Evolutionary conservation across 2,329 filamentous ascomycete species (phyloP).

Genomic region (Ophiostoma himal-ulmi): DNA sequence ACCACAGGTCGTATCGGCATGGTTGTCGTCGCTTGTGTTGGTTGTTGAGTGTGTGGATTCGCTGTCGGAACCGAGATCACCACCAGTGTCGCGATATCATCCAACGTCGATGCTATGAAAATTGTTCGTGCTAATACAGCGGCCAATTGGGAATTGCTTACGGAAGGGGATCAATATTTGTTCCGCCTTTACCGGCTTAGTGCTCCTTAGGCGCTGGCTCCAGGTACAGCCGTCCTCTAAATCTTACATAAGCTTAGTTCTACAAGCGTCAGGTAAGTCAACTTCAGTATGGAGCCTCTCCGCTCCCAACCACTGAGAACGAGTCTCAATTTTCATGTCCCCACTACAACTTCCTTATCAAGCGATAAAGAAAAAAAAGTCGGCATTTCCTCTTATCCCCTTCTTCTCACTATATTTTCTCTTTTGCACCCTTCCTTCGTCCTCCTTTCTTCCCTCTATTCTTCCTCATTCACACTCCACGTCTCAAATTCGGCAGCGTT

Average conservation of each 20-base stretch:
- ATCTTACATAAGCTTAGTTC: neutral
- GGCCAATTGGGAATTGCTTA: slow-evolving; percentile 2
- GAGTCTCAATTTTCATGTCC: slow-evolving; percentile 5
- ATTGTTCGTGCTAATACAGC: slow-evolving; percentile 17
- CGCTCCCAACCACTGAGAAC: slow-evolving; percentile 20
- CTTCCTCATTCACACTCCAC: neutral
- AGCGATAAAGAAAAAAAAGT: slow-evolving; percentile 25
- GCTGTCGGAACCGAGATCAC: neutral
- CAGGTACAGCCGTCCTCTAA: neutral
- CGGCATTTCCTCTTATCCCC: slow-evolving; percentile 7
- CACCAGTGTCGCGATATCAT: slow-evolving; percentile 6
- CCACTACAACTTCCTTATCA: slow-evolving; percentile 25
- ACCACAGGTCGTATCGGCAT: slow-evolving; percentile 24
- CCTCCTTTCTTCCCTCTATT: slow-evolving; percentile 7
- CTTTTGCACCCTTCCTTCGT: slow-evolving; percentile 11
- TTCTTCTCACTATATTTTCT: slow-evolving; percentile 14
- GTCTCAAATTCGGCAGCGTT: slow-evolving; percentile 22
- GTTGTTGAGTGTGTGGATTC: neutral
- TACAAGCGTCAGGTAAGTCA: neutral
- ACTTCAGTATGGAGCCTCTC: neutral
- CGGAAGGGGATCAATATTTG: slow-evolving; percentile 18
- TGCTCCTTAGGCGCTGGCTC: neutral
- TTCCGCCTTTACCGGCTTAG: neutral
- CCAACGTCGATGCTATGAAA: slow-evolving; percentile 18
- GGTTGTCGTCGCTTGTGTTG: slow-evolving; percentile 7